Conservation (phyloP, 208 protist species). For the Trypanosoma platydactyli region DNA sequence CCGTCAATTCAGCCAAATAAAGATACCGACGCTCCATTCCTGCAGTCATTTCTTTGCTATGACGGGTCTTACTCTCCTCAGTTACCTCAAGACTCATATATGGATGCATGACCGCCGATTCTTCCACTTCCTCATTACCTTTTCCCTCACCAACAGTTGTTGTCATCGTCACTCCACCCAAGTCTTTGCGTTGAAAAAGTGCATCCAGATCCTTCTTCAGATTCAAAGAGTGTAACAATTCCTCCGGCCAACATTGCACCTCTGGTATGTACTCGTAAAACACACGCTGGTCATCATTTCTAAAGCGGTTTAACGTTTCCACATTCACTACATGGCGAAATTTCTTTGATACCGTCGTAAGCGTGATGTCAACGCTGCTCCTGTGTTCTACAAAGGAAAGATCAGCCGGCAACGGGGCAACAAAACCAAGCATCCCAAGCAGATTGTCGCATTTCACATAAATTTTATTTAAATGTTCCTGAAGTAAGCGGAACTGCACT, state of each 20-base stretch:
- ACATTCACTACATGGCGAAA: slow-evolving; percentile 14
- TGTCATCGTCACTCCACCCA: not conserved
- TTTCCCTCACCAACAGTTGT: not conserved
- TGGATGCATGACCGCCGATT: not conserved
- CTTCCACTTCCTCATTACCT: not conserved
- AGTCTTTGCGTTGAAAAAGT: slow-evolving; percentile 1
- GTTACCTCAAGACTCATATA: not conserved
- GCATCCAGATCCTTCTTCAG: slow-evolving; percentile 22
- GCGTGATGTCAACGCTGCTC: not conserved
- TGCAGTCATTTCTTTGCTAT: not conserved
- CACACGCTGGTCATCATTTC: slow-evolving; percentile 26
- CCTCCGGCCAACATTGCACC: slow-evolving; percentile 7
- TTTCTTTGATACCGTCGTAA: slow-evolving; percentile 15
- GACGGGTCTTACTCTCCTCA: not conserved
- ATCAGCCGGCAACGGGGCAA: slow-evolving; percentile 7
- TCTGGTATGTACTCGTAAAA: slow-evolving; percentile 36
- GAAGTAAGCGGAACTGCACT: slow-evolving; percentile 19
- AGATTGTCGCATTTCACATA: slow-evolving; percentile 28
- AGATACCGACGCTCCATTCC: slow-evolving; percentile 17
- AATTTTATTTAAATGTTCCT: slow-evolving; percentile 18
- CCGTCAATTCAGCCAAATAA: slow-evolving; percentile 12
- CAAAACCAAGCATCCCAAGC: slow-evolving; percentile 28
- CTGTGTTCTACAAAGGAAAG: slow-evolving; percentile 16
- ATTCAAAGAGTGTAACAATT: slow-evolving; percentile 4
- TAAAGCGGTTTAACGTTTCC: slow-evolving; percentile 30